phyloP scores from a whole-genome alignment of 208 protist genomes.

The Acanthamoeba quina region DNA sequence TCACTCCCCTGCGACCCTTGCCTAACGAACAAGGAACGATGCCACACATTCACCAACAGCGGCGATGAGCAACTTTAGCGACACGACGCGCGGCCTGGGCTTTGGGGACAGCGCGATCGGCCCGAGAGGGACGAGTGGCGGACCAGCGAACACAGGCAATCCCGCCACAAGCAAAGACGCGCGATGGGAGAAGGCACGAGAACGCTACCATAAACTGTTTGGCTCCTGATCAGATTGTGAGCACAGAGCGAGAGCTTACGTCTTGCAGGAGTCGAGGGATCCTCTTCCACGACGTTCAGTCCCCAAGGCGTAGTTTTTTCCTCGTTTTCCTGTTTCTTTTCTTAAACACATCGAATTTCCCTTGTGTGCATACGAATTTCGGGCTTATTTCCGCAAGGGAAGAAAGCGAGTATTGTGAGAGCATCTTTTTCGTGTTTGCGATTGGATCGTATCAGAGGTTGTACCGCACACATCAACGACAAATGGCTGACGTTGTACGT shows the following conservation, averaged over 20 bases:
- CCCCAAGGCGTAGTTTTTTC: no score
- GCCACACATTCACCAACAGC: not conserved
- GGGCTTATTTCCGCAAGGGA: not conserved
- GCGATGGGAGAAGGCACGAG: not conserved
- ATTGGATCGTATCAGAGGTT: not conserved
- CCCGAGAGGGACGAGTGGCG: not conserved
- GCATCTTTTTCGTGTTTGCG: not conserved
- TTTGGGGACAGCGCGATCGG: not conserved
- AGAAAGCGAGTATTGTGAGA: not conserved
- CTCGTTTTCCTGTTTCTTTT: no score
- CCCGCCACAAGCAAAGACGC: not conserved
- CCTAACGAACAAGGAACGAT: not conserved
- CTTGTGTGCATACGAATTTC: not conserved
- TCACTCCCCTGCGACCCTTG: not conserved
- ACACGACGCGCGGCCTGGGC: constrained; percentile 51
- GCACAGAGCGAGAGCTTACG: no score
- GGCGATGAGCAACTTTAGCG: constrained; percentile 14
- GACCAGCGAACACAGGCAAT: not conserved
- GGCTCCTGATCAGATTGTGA: not conserved
- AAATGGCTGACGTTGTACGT: constrained; percentile 27
- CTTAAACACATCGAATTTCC: not conserved
- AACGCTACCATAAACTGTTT: not conserved
- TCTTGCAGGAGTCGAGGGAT: no score
- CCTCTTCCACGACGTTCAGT: no score
- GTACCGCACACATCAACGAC: not conserved